A percentile compares a stretch with the other conserved stretches of the same genome.
phyloP scores from a whole-genome alignment of 495 filamentous ascomycete genomes.

The Talaromyces proteolyticus region DNA sequence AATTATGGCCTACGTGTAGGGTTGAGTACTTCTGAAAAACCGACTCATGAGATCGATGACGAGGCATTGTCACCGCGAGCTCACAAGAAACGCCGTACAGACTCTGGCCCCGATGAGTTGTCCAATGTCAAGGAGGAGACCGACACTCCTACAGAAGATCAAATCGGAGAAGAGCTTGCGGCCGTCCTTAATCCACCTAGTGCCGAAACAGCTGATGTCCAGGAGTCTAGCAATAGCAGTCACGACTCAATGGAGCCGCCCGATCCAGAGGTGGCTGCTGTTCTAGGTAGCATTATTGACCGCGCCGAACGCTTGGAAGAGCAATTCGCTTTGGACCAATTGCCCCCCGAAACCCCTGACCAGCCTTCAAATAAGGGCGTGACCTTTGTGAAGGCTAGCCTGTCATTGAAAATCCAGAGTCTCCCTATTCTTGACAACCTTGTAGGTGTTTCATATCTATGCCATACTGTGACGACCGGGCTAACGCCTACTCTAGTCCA shows the following conservation, averaged over 20 bases:
- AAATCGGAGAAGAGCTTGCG: constrained; percentile 38
- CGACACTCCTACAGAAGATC: constrained; percentile 25
- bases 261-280: constrained; percentile 6
- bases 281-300: constrained; percentile 38
- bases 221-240: neutral
- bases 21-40: constrained; percentile 29
- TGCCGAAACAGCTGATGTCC: constrained; percentile 1
- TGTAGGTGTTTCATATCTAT: constrained; percentile 31
- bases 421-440: constrained; percentile 69
- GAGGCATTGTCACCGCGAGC: constrained; percentile 29
- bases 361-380: constrained; percentile 29
- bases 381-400: constrained; percentile 46
- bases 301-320: constrained; percentile 42
- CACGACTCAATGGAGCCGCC: constrained; percentile 6
- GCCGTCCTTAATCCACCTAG: constrained; percentile 18
- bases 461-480: neutral
- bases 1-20: no score
- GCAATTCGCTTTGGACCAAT: constrained; percentile 33
- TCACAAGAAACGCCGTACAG: constrained; percentile 38
- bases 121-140: constrained; percentile 13
- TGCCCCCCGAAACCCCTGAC: constrained; percentile 21
- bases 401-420: constrained; percentile 60
- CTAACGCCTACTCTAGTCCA: constrained; percentile 43
- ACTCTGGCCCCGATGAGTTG: constrained; percentile 21
- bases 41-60: constrained; percentile 25